Conservation (phyloP, 805 yeast species). For the Wickerhamiella vanderwaltii region DNA sequence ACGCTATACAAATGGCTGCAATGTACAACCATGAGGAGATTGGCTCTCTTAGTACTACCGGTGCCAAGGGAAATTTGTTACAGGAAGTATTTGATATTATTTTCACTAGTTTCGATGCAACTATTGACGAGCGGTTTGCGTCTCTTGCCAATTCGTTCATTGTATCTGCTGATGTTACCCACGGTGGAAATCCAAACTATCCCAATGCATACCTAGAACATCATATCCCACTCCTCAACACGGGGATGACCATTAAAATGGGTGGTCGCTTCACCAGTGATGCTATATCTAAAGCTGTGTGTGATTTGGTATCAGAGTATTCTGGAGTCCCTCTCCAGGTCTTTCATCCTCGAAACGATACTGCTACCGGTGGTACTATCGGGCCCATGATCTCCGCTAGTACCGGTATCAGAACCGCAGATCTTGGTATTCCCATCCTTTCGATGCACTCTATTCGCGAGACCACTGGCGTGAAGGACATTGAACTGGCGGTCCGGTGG, state of each 20-base stretch:
- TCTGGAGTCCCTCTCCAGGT: constrained; percentile 57
- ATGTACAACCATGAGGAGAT: constrained; percentile 73
- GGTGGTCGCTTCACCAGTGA: constrained; percentile 82
- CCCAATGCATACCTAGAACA: constrained; percentile 48
- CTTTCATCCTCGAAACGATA: constrained; percentile 75
- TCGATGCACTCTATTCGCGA: constrained; percentile 85
- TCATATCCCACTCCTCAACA: constrained; percentile 68
- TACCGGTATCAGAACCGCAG: constrained; percentile 39
- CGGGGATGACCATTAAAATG: constrained; percentile 65
- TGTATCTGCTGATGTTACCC: constrained; percentile 72
- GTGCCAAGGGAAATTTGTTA: constrained; percentile 63
- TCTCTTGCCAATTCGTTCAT: constrained; percentile 58
- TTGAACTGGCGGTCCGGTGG: constrained; percentile 57
- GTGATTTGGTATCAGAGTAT: constrained; percentile 52
- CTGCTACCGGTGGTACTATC: constrained; percentile 77
- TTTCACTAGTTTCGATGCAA: constrained; percentile 19
- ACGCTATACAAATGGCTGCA: constrained; percentile 40
- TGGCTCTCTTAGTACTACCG: constrained; percentile 65
- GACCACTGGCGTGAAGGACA: constrained; percentile 60
- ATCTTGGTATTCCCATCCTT: constrained; percentile 70
- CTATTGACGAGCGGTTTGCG: constrained; percentile 27
- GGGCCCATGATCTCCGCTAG: constrained; percentile 42
- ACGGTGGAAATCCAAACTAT: constrained; percentile 68
- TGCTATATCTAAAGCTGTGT: constrained; percentile 53
- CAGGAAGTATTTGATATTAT: constrained; percentile 38